Percentiles rank a stretch among this genome's conserved stretches.
phyloP scores from a whole-genome alignment of 2,329 filamentous ascomycete genomes.

The Cladobotryum protrusum region DNA sequence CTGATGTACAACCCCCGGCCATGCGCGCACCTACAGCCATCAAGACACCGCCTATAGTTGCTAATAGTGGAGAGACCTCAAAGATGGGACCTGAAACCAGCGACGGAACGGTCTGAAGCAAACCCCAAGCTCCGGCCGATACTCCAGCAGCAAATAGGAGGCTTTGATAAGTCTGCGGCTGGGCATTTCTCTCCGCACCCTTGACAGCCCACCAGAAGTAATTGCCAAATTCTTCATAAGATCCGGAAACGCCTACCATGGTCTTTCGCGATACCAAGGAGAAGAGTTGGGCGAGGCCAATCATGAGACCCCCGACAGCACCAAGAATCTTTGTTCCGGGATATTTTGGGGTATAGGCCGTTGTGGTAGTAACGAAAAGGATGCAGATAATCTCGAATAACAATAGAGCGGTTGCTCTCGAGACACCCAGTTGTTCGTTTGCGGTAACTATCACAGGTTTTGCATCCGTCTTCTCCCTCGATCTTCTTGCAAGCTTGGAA shows the following conservation, averaged over 20 bases:
- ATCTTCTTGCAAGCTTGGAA: conserved; percentile 26
- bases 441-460: conserved; percentile 29
- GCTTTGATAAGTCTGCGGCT: conserved; percentile 33
- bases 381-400: conserved; percentile 38
- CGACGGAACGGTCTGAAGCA: conserved; percentile 29
- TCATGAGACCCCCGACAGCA: conserved; percentile 51
- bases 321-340: conserved; percentile 30
- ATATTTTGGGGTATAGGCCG: conserved; percentile 26
- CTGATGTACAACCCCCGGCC: conserved; percentile 61
- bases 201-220: conserved; percentile 41
- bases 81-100: conserved; percentile 20
- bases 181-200: conserved; percentile 19
- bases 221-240: conserved; percentile 55
- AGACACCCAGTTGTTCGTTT: conserved; percentile 35
- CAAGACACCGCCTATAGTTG: conserved; percentile 47
- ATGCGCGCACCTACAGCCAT: conserved; percentile 56
- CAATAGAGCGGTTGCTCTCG: conserved; percentile 30
- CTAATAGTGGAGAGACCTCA: conserved; percentile 31
- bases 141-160: conserved; percentile 49
- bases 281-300: conserved; percentile 52
- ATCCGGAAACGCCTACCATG: conserved; percentile 55
- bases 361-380: conserved; percentile 33
- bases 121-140: conserved; percentile 37
- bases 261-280: conserved; percentile 47
- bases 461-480: conserved; percentile 19